Evolutionary conservation across 192 early-diverging fungal genomes (phyloP).

Genomic region (Mortierella claussenii): DNA sequence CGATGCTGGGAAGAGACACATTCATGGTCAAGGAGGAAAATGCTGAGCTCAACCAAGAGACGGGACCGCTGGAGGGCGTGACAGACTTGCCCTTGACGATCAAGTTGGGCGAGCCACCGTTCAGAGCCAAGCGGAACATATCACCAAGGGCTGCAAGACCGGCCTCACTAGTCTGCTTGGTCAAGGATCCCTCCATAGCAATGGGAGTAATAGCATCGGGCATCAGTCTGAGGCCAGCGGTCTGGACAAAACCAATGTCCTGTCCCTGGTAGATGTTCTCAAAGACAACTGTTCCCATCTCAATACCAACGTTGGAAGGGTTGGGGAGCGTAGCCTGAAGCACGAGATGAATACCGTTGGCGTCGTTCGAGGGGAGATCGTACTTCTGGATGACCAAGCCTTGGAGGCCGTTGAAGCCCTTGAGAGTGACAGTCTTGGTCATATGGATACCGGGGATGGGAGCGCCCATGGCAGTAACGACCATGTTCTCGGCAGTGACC

Average conservation of each 20-base stretch:
- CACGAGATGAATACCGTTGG: conserved; percentile 47
- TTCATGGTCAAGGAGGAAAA: conserved; percentile 61
- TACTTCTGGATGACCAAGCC: conserved; percentile 52
- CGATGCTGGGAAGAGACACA: conserved; percentile 58
- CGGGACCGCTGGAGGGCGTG: conserved; percentile 55
- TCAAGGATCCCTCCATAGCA: conserved; percentile 61
- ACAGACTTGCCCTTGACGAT: conserved; percentile 62
- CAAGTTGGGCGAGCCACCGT: conserved; percentile 58
- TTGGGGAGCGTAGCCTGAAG: conserved; percentile 50
- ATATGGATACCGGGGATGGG: conserved; percentile 60
- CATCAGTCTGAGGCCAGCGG: conserved; percentile 34
- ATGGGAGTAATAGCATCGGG: conserved; percentile 34
- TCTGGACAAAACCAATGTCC: conserved; percentile 55
- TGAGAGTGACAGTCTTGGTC: conserved; percentile 61
- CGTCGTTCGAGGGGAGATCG: conserved; percentile 63
- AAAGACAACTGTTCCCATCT: conserved; percentile 65
- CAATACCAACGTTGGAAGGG: conserved; percentile 63
- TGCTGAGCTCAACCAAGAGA: conserved; percentile 62
- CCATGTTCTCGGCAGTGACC: conserved; percentile 56
- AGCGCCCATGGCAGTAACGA: conserved; percentile 63
- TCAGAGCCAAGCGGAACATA: conserved; percentile 63
- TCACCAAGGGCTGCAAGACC: conserved; percentile 58
- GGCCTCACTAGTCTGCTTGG: conserved; percentile 57
- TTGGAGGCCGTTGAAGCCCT: conserved; percentile 59
- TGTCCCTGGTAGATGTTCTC: conserved; percentile 48